phyloP scores from a whole-genome alignment of 768 basidiomycete genomes.

The Cystobasidium tubakii region DNA sequence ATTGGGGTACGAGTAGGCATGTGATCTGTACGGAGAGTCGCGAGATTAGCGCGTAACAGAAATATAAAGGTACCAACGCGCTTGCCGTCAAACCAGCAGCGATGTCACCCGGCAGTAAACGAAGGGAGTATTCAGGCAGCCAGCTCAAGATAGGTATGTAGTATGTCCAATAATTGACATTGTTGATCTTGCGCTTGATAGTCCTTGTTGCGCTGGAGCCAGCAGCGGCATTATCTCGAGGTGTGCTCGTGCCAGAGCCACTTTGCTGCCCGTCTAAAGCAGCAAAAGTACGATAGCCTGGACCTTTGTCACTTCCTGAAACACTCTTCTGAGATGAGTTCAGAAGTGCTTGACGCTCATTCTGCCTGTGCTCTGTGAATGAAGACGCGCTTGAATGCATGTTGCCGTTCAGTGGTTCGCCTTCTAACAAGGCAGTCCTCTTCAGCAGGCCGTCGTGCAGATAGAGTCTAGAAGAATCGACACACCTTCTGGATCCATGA shows the following conservation, averaged over 20 bases:
- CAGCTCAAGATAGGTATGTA: slow-evolving; percentile 41
- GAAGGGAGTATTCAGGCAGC: slow-evolving; percentile 40
- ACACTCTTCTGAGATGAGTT: not conserved
- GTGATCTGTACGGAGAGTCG: no score
- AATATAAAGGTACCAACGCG: not conserved
- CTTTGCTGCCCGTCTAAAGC: not conserved
- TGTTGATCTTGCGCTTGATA: slow-evolving; percentile 6
- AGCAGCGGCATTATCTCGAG: not conserved
- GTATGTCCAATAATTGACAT: slow-evolving; percentile 24
- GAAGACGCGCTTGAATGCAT: not conserved
- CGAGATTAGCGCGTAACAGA: no score
- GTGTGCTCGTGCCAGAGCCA: slow-evolving; percentile 15
- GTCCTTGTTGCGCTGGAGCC: not conserved
- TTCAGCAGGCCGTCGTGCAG: no score
- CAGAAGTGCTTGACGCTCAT: not conserved
- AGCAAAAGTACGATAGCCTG: not conserved
- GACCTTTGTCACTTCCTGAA: not conserved
- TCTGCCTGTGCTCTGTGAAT: not conserved
- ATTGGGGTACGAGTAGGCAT: slow-evolving; percentile 44
- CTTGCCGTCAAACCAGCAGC: slow-evolving; percentile 42
- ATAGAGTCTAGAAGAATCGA: no score
- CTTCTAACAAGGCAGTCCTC: not conserved
- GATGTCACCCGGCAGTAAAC: slow-evolving; percentile 39
- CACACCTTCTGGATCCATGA: not conserved
- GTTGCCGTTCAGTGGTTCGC: not conserved